Conservation (phyloP, 116 monocot species). For the Thalassia testudinum region DNA sequence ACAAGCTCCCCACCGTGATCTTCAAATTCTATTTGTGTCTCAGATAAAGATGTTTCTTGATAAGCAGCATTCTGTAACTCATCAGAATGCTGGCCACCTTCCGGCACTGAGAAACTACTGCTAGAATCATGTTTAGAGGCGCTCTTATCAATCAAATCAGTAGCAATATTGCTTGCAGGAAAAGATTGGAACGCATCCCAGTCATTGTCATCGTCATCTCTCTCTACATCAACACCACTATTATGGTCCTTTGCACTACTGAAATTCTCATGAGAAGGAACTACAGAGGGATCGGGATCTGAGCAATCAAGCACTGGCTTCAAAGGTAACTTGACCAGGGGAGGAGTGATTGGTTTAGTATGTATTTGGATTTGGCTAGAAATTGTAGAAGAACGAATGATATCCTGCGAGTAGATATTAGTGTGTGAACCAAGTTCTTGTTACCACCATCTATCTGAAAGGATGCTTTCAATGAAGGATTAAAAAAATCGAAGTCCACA, state of each 20-base stretch:
- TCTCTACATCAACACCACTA: background rate
- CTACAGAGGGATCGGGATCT: too few relatives aligned
- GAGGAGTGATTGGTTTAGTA: slow-evolving; percentile 1
- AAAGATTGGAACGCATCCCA: slow-evolving; percentile 86
- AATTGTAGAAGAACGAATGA: slow-evolving; percentile 41
- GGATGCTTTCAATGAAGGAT: too few relatives aligned
- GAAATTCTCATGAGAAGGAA: slow-evolving; percentile 3
- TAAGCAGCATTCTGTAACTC: background rate
- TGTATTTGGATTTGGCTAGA: slow-evolving; percentile 15
- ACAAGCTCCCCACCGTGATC: background rate
- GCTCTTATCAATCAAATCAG: too few relatives aligned
- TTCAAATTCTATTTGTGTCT: background rate
- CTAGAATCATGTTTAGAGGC: too few relatives aligned
- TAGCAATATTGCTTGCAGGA: slow-evolving; percentile 26
- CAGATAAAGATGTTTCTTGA: background rate
- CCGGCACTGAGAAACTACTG: too few relatives aligned
- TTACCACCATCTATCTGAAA: too few relatives aligned
- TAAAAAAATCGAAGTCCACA: too few relatives aligned
- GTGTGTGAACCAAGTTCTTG: too few relatives aligned
- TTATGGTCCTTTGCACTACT: slow-evolving; percentile 7
- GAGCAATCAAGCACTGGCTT: background rate
- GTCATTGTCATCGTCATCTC: slow-evolving; percentile 36
- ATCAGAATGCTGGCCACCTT: background rate
- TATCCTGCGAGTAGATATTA: too few relatives aligned
- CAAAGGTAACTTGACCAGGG: background rate